Evolutionary conservation across 2,329 filamentous ascomycete species (phyloP).

Genomic region (Diaporthe ampelina): DNA sequence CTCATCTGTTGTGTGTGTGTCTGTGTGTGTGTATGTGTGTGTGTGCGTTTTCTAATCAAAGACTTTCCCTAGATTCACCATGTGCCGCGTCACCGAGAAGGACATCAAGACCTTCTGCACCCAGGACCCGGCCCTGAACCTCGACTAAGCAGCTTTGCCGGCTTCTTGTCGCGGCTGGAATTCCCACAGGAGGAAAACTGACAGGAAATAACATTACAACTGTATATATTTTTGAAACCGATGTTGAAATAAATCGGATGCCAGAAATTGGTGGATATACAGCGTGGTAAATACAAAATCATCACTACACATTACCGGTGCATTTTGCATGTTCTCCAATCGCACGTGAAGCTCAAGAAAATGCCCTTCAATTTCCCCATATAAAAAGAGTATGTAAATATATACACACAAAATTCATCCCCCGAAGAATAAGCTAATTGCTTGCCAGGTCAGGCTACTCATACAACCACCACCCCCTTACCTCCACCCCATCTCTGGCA

Average conservation of each 20-base stretch:
- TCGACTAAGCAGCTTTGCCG: neutral
- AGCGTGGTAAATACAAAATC: neutral
- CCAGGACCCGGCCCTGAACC: constrained; percentile 13
- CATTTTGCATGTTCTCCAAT: too few species aligned
- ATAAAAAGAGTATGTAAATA: constrained; percentile 6
- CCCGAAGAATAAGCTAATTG: neutral
- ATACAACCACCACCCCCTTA: too few species aligned
- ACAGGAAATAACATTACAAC: neutral
- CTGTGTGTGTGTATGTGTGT: too few species aligned
- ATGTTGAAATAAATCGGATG: neutral
- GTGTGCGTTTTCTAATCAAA: neutral
- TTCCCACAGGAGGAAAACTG: too few species aligned
- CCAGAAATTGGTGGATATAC: neutral
- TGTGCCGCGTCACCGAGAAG: constrained; percentile 20
- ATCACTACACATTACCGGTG: too few species aligned
- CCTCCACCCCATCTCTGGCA: too few species aligned
- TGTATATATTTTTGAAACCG: constrained; percentile 9
- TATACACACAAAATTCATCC: neutral
- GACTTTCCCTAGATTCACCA: neutral
- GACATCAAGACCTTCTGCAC: constrained; percentile 24
- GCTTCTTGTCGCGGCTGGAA: neutral
- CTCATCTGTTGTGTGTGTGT: too few species aligned
- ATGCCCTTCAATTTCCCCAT: neutral
- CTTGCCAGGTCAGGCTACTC: too few species aligned
- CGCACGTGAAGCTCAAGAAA: neutral